Conservation (phyloP, 805 yeast species). For the Kodamaea leandrae region DNA sequence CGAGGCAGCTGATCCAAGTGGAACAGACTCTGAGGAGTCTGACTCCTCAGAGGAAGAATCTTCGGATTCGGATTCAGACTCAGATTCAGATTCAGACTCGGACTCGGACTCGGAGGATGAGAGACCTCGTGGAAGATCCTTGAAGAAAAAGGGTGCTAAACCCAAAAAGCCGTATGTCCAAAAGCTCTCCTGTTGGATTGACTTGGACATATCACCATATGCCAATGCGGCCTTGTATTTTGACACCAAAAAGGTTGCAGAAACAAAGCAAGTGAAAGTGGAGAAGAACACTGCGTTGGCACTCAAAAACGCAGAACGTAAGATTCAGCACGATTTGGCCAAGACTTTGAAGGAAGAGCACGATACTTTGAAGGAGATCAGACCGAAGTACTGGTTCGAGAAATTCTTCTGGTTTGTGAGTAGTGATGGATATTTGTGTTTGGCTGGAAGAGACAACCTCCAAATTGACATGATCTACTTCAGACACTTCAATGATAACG, state of each 20-base stretch:
- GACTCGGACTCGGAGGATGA: constrained; percentile 30
- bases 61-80: constrained; percentile 29
- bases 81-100: constrained; percentile 30
- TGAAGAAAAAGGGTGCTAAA: constrained; percentile 6
- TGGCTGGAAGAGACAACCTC: constrained; percentile 79
- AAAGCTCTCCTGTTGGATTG: constrained; percentile 53
- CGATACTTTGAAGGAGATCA: constrained; percentile 52
- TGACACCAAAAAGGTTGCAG: constrained; percentile 70
- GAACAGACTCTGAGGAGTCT: constrained; percentile 14
- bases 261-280: constrained; percentile 75
- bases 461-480: constrained; percentile 81
- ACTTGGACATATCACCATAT: constrained; percentile 69
- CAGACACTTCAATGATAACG: constrained; percentile 71
- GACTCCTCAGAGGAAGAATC: constrained; percentile 21
- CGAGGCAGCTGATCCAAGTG: background rate
- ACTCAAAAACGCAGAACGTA: constrained; percentile 75
- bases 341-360: constrained; percentile 55
- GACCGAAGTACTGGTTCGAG: constrained; percentile 87
- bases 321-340: constrained; percentile 69
- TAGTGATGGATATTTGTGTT: constrained; percentile 79
- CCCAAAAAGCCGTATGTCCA: constrained; percentile 12
- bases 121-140: background rate
- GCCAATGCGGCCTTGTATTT: constrained; percentile 87
- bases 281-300: constrained; percentile 76
- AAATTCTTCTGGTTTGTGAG: constrained; percentile 94